These are phyloP conservation scores for Vitis rotundifolia DNA, from an alignment of 164 flowering plant genomes.

Conservation along the genomic window DNA sequence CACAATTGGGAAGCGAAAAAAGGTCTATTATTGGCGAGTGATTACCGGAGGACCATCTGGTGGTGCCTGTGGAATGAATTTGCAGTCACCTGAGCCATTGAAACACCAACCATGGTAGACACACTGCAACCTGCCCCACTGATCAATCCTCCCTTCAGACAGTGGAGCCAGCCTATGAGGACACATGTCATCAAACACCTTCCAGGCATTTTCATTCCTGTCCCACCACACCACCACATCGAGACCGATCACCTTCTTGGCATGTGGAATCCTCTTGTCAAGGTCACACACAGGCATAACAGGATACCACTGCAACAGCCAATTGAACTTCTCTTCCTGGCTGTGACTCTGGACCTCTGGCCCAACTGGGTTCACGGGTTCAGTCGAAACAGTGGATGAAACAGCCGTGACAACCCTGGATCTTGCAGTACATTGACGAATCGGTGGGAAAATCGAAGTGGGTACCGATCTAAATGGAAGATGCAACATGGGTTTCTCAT, in stretches of 20 bases:
- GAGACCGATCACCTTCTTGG: constrained; percentile 49
- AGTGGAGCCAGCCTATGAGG: constrained; percentile 67
- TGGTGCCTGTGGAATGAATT: background rate
- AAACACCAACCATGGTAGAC: constrained; percentile 78
- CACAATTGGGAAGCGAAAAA: too few species aligned
- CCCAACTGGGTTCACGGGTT: constrained; percentile 22
- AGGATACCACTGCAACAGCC: constrained; percentile 62
- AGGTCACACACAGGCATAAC: constrained; percentile 49
- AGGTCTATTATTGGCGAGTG: too few species aligned
- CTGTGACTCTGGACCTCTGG: constrained; percentile 18
- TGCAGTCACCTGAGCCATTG: constrained; percentile 45
- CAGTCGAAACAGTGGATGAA: constrained; percentile 23
- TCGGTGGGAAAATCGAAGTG: constrained; percentile 10
- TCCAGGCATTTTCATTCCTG: constrained; percentile 44
- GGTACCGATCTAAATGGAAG: constrained; percentile 8
- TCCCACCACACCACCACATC: constrained; percentile 76
- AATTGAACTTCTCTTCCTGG: constrained; percentile 42
- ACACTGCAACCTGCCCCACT: constrained; percentile 64
- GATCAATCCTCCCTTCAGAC: constrained; percentile 64
- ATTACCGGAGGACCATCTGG: too few species aligned
- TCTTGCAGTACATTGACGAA: constrained; percentile 4
- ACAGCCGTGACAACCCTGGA: constrained; percentile 25
- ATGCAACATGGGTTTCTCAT: constrained; percentile 17
- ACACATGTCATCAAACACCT: constrained; percentile 56
- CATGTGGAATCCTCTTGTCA: constrained; percentile 57